Evolutionary conservation across 1,139 yeast genomes (phyloP), one percentile per base, ranked within the genome.

Genomic region (Ogataea hybrid): DNA sequence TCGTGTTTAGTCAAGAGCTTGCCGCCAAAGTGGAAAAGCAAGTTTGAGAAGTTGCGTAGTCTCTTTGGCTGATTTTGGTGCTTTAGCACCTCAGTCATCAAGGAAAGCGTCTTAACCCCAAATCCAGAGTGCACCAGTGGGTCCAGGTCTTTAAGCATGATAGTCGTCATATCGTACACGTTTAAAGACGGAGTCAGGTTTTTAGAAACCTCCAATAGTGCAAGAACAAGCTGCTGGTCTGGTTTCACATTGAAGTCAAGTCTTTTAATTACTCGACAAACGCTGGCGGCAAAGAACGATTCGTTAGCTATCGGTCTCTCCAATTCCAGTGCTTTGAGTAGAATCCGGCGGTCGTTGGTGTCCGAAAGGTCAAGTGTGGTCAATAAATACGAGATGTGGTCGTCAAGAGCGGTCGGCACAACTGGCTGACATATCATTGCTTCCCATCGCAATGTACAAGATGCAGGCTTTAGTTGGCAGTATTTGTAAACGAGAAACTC

Each of bases 21-120:
- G 3, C 49, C 54, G 3, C 61, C 64, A 28, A 42, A 49, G 33
- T 54, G 54, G 37, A 55, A 59, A 5, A 51, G 42, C 12, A 62
- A 30, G 28, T 53, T 56, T 8, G 61, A 49, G 14, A 61, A 44
- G 39, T 59, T 61, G 10, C 51, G 42, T n/a, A 59, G 39, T 32
- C 62, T 48, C 33, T 48, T 47, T 6, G 45, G 39, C 16, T 56
- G 57, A 6, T 28, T 14, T 10, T 39, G 35, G 3, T 18, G 18
- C 35, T 42, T 46, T 22, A 53, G 28, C 2, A 42, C 34, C 2
- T 40, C 33, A 18, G 44, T 39, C 28, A 54, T 38, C 7, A 32
- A 10, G 10, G 18, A 20, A 12, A 50, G 33, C 2, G 42, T 31
- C n/a, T 40, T 32, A 22, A 32, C 20, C 11, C 16, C 36, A 37